Evolutionary conservation across 257 asterid species (phyloP).

Genomic region (Nicotiana tomentosiformis): DNA sequence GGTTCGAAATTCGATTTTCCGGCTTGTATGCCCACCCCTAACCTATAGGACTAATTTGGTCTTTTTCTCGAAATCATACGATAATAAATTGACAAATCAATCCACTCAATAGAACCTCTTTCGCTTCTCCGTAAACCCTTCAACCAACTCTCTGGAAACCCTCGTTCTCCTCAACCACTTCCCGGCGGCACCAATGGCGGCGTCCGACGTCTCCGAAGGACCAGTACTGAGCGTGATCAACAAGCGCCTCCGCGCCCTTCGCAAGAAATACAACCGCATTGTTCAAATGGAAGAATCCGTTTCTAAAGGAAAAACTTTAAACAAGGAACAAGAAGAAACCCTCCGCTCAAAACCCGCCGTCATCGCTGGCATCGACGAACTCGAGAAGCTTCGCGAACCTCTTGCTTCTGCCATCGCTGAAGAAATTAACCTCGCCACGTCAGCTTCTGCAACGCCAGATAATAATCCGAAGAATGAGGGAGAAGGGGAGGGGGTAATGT

Average conservation of each 20-base stretch:
- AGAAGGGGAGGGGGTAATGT: not conserved
- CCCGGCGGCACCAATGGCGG: constrained; percentile 11
- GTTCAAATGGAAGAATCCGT: constrained; percentile 68
- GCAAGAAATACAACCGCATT: constrained; percentile 67
- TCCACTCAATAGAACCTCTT: too few species aligned
- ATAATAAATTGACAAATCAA: too few species aligned
- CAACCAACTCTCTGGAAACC: not conserved
- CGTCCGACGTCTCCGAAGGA: constrained; percentile 49
- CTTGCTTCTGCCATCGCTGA: constrained; percentile 56
- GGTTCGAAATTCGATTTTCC: too few species aligned
- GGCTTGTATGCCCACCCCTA: too few species aligned
- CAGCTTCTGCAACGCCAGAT: too few species aligned
- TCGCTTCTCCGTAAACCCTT: too few species aligned
- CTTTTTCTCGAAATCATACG: too few species aligned
- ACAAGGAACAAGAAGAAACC: constrained; percentile 84
- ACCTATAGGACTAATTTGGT: too few species aligned
- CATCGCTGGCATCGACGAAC: constrained; percentile 61
- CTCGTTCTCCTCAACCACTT: not conserved
- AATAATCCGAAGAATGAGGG: too few species aligned
- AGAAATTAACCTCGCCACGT: constrained; percentile 41
- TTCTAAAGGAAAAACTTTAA: constrained; percentile 53
- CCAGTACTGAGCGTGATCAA: constrained; percentile 63
- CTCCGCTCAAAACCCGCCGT: constrained; percentile 57
- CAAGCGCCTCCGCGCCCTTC: constrained; percentile 75
- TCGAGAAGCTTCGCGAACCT: constrained; percentile 66